Base-by-base conservation (phyloP, 164 flowering plant species). In the Chimonanthus salicifolius region DNA sequence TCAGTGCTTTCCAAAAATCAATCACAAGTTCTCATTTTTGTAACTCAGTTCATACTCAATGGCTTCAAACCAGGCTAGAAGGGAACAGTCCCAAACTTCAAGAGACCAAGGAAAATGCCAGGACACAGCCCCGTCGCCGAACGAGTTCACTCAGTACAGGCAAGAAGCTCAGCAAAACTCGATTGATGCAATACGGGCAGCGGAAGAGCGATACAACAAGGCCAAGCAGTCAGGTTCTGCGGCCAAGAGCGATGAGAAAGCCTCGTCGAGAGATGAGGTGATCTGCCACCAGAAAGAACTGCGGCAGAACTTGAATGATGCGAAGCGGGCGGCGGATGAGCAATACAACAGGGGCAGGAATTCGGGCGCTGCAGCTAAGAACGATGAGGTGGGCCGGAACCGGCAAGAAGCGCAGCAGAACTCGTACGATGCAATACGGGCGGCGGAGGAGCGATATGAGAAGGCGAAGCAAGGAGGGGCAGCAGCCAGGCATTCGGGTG, bases 231-330 rank as follows among this genome's bases (percentile, higher is more conserved):
- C 69, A 1, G 69, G 60, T 5, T 54, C 60, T 54, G 50, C 50
- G 50, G 75, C 73, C 64, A 47, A n/a, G 3, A 11, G 58, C 18
- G 68, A 68, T 1, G 33, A 33, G 33, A 58, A 75, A 45, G 51
- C 67, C 49, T 79, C 75, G 7, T 60, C 88, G 2, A 47, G 48
- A 1, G 85, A 85, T 20, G 92, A 92, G 51, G 76, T 87, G 2
- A 75, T 83, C 0, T 73, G 79, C 47, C 69, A 76, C 50, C 81
- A 90, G 71, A 73, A 15, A 68, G 62, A 11, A 8, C 89, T 89
- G 3, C 93, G 89, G 81, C 89, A 89, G 82, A 84, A 76, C 5
- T 87, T 90, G 0, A 69, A 71, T n/a, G 90, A 85, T 47, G 82
- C 88, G 3, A 75, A 87, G 4, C 71, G 75, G 20, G 83, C 83